These are phyloP conservation scores for Infundibulicybe gibba DNA, from an alignment of 768 basidiomycete species.

Conservation along the genomic window DNA sequence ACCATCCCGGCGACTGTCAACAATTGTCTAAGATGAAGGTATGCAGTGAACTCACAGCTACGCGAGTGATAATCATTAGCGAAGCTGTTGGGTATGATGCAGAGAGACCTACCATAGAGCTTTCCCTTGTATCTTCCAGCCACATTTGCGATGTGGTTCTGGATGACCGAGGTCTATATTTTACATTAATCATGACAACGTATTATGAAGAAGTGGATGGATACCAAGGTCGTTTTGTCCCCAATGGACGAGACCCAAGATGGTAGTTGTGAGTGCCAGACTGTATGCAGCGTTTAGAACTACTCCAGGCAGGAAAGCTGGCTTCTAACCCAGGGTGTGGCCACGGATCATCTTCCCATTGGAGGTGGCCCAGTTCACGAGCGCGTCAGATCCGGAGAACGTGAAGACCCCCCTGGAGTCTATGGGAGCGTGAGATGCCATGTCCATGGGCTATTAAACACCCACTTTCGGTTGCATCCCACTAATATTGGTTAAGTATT, in stretches of 20 bases:
- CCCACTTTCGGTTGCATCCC: constrained; percentile 36
- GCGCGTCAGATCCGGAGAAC: constrained; percentile 27
- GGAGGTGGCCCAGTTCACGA: constrained; percentile 35
- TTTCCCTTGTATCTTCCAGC: constrained; percentile 45
- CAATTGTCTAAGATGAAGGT: background rate
- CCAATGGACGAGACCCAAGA: constrained; percentile 30
- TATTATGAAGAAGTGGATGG: background rate
- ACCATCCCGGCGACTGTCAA: background rate
- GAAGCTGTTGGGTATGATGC: background rate
- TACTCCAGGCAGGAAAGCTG: constrained; percentile 1
- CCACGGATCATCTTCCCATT: constrained; percentile 38
- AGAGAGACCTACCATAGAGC: constrained; percentile 27
- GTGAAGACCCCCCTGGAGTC: constrained; percentile 28
- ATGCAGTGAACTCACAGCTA: constrained; percentile 5
- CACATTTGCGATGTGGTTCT: constrained; percentile 43
- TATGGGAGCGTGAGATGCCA: constrained; percentile 1
- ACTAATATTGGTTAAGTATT: constrained; percentile 13
- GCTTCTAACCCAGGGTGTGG: constrained; percentile 27
- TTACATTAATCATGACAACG: background rate
- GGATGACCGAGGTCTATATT: constrained; percentile 34
- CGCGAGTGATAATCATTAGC: background rate
- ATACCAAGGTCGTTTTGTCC: constrained; percentile 33
- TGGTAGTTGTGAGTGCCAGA: constrained; percentile 32
- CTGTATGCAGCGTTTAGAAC: constrained; percentile 5
- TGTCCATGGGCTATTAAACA: background rate